Base-by-base conservation (phyloP, 1,284 basidiomycete species). In the Veloporphyrellus conicus region DNA sequence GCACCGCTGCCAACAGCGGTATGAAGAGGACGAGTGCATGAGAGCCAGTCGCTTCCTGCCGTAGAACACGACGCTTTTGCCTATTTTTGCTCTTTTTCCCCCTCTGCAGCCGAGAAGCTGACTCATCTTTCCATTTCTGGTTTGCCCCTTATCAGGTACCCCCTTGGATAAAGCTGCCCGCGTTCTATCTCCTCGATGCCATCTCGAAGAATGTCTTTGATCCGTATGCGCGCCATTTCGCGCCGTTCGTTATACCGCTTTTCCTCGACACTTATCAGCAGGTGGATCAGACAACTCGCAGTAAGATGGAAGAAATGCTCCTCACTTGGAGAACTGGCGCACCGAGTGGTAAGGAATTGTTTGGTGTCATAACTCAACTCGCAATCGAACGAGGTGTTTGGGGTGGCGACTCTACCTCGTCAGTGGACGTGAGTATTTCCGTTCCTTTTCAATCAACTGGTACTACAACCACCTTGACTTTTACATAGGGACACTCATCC, bases 221-320 rank as follows among this genome's bases (percentile, higher is more conserved):
- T 37, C 92, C 93, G 12, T 97, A 95, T 69, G 88, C 90, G 22
- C 81, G 82, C 50, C 78, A 82, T 51, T 91, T 94, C 58, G 75
- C 88, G 18, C 76, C 81, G 6, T 78, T 90, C 60, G 84, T 92
- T 49, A 82, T 84, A 43, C 76, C 79, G 19, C 71, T 93, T 7
- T 96, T 93, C 70, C 72, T 93, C 56, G 82, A 88, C 54, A 84
- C 92, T 25, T 95, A 96, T 68, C 76, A 78, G 46, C 78, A 82
- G 57, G 91, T 94, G 53, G 92, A 95, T 63, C 82, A 82, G 33
- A 70, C 72, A 31, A 95, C 90, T 7, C 84, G 87, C 53, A 80
- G 82, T 65, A 96, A 95, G 69, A 93, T 97, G 88, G 91, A 94
- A 63, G 93, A 97, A 68, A 91, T 97, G 83, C 78, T 96, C 16